Percentiles rank a stretch among this genome's conserved stretches.
These are phyloP conservation scores for Tuber magnatum DNA, from an alignment of 495 filamentous ascomycete species.

Conservation along the genomic window DNA sequence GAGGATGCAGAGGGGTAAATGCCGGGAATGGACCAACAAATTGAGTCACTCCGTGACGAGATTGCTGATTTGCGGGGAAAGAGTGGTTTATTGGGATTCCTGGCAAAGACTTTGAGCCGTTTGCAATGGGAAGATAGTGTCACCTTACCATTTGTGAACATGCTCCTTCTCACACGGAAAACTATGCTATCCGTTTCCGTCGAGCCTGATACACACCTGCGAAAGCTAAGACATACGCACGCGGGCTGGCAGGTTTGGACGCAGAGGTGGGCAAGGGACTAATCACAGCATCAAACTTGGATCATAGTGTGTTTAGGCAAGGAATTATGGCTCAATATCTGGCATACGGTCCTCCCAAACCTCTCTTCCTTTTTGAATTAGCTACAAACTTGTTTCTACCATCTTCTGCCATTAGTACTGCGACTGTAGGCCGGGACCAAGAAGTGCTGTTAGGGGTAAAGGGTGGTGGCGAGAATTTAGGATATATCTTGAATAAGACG, in stretches of 20 bases:
- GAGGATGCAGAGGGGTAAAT: not conserved
- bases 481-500: constrained; percentile 86
- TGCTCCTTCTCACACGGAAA: constrained; percentile 86
- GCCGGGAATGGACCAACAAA: not conserved
- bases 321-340: constrained; percentile 98
- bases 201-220: constrained; percentile 58
- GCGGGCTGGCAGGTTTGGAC: constrained; percentile 44
- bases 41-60: not conserved
- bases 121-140: constrained; percentile 76
- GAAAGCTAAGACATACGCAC: constrained; percentile 60
- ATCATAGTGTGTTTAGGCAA: constrained; percentile 92
- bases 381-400: constrained; percentile 87
- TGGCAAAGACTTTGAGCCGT: constrained; percentile 66
- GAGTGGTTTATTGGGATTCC: constrained; percentile 56
- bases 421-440: constrained; percentile 18
- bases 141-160: constrained; percentile 40
- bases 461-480: constrained; percentile 40
- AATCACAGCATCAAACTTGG: constrained; percentile 83
- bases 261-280: constrained; percentile 49
- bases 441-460: constrained; percentile 30
- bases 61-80: constrained; percentile 45
- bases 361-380: constrained; percentile 38
- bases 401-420: constrained; percentile 44
- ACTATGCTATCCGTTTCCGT: constrained; percentile 78
- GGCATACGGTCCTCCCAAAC: constrained; percentile 80